Evolutionary conservation across 108 stramenopile genomes (phyloP), one percentile per base, ranked within the genome.

Genomic region (Skeletonema marinoi): DNA sequence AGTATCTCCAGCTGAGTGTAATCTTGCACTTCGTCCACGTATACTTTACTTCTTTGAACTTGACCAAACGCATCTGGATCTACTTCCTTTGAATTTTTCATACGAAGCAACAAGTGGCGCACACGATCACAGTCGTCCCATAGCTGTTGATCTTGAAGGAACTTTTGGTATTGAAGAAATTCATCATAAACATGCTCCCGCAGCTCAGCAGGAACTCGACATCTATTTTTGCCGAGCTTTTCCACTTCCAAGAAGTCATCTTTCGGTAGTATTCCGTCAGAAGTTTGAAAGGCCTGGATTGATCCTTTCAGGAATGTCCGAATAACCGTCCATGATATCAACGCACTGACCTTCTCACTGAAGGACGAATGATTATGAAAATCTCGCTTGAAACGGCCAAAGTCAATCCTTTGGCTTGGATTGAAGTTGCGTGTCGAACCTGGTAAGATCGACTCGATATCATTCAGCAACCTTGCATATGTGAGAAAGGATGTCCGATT

Each of bases 91-190:
- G 63, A n/a, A 9, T 19, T 2, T 29, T 71, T 32, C 3, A 71
- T 71, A 3, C 58, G 46, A 8, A 48, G 29, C 4, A 71, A 31
- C 4, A 75, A 60, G 21, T 67, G 13, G 41, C 35, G 12, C 12
- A 85, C 74, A 12, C 83, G 82, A 73, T 88, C 87, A 38, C 76
- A 81, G 32, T 88, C 87, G 58, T 90, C 89, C 86, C 86, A 90
- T 5, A 85, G 48, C 2, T 66, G 30, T 11, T 73, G 48, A 44
- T 79, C 71, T 11, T 66, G 11, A 50, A 84, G 38, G 11, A 29
- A 73, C 17, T 61, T 32, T 46, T 84, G 39, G 76, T 90, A 90
- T 31, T 60, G 48, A 54, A 74, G 46, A 64, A 83, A 90, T 8
- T 81, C 46, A 19, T 66, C 71, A 51, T 86, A 90, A 4, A 74